A percentile compares a stretch with the other conserved stretches of the same genome.
These are phyloP conservation scores for Fragaria iinumae DNA, from an alignment of 306 rosid genomes.

Conservation along the genomic window DNA sequence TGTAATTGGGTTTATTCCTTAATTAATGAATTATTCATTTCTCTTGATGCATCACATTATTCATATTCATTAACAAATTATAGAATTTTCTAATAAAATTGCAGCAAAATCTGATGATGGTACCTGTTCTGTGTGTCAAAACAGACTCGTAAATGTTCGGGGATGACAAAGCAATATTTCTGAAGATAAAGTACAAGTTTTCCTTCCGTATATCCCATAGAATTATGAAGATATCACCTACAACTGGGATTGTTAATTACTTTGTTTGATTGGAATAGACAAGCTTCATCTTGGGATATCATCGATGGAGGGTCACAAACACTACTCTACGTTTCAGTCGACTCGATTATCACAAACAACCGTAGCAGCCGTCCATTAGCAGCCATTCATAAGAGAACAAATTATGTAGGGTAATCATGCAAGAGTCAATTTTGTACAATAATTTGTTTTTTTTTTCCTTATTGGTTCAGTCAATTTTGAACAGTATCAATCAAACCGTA, in stretches of 20 bases:
- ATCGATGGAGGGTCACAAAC: constrained; percentile 6
- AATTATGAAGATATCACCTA: not conserved
- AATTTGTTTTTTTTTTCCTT: not conserved
- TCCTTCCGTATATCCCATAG: not conserved
- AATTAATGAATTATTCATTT: too few relatives aligned
- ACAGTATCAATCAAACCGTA: too few relatives aligned
- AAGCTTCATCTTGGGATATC: constrained; percentile 22
- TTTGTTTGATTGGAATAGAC: constrained; percentile 27
- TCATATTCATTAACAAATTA: too few relatives aligned
- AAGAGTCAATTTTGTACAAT: not conserved
- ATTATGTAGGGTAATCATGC: not conserved
- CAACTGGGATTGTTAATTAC: too few relatives aligned
- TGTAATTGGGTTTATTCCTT: too few relatives aligned
- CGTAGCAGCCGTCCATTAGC: not conserved
- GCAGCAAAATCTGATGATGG: not conserved
- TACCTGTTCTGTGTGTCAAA: not conserved
- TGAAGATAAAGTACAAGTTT: too few relatives aligned
- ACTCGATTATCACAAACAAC: not conserved
- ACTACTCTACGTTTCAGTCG: constrained; percentile 6
- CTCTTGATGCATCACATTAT: too few relatives aligned
- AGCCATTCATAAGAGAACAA: not conserved
- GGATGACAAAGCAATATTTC: not conserved
- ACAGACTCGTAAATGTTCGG: not conserved
- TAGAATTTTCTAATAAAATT: too few relatives aligned
- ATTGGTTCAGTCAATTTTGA: not conserved